Evolutionary conservation across 2,329 filamentous ascomycete species (phyloP).

Genomic region (Fusarium luffae): DNA sequence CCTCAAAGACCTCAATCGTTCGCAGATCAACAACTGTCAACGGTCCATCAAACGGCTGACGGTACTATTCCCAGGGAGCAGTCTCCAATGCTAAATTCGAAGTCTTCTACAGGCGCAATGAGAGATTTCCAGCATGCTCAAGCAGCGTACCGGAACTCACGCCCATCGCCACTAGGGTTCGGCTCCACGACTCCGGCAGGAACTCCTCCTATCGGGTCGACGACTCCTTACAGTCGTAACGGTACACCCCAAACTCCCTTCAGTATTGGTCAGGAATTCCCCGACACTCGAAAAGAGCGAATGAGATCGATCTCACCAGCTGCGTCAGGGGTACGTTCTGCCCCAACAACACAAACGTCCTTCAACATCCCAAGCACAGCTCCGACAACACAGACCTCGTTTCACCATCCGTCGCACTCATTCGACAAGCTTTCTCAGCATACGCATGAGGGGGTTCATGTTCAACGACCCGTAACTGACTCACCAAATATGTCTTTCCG

Average conservation of each 20-base stretch:
- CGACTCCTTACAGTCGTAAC: constrained; percentile 11
- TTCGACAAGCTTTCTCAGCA: constrained; percentile 34
- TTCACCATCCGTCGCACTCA: constrained; percentile 37
- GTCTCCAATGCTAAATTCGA: constrained; percentile 19
- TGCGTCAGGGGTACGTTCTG: constrained; percentile 25
- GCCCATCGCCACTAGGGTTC: constrained; percentile 28
- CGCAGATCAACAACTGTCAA: constrained; percentile 19
- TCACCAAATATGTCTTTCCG: constrained; percentile 33
- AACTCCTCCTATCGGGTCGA: constrained; percentile 23
- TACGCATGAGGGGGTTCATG: constrained; percentile 12
- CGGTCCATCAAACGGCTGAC: constrained; percentile 32
- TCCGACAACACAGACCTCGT: constrained; percentile 26
- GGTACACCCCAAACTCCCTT: constrained; percentile 32
- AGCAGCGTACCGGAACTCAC: constrained; percentile 25
- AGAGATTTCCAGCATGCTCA: constrained; percentile 22
- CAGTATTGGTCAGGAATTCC: constrained; percentile 13
- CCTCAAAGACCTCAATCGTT: constrained; percentile 34
- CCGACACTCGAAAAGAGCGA: constrained; percentile 16
- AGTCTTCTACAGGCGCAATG: constrained; percentile 22
- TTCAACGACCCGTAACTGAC: constrained; percentile 27
- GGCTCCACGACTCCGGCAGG: constrained; percentile 35
- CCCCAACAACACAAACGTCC: constrained; percentile 26
- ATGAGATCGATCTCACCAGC: constrained; percentile 34
- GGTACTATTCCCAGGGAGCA: constrained; percentile 32
- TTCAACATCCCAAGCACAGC: constrained; percentile 33